A percentile compares a stretch with the other conserved stretches of the same genome.
phyloP scores from a whole-genome alignment of 2,329 filamentous ascomycete genomes.

The Xylariaceae sp. region DNA sequence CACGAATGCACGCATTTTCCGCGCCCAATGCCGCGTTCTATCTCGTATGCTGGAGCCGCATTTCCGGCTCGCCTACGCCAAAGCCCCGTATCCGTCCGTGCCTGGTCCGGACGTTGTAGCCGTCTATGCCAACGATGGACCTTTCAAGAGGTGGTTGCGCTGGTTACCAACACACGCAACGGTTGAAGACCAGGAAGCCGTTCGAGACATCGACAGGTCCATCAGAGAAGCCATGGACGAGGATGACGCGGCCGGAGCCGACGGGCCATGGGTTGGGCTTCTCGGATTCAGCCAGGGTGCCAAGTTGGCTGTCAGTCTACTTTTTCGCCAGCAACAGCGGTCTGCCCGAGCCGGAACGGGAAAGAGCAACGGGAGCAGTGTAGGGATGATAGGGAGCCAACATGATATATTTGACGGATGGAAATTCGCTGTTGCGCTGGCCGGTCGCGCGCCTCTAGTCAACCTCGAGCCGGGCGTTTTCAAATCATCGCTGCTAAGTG shows the following conservation, averaged over 20 bases:
- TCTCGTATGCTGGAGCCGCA: constrained; percentile 44
- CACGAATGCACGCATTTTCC: constrained; percentile 68
- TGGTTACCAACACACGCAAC: constrained; percentile 56
- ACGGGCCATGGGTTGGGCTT: constrained; percentile 57
- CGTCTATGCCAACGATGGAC: constrained; percentile 64
- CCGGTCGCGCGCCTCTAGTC: constrained; percentile 60
- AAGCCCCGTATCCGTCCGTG: constrained; percentile 63
- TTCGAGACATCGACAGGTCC: constrained; percentile 39
- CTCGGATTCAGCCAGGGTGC: constrained; percentile 68
- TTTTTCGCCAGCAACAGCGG: constrained; percentile 60
- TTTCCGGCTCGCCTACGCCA: constrained; percentile 71
- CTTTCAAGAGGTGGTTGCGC: constrained; percentile 62
- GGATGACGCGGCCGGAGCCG: constrained; percentile 49
- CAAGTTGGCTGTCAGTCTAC: constrained; percentile 57
- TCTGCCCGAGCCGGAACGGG: constrained; percentile 2
- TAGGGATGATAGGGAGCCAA: constrained; percentile 5
- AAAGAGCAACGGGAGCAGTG: not conserved
- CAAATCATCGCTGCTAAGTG: constrained; percentile 27
- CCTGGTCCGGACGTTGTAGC: constrained; percentile 61
- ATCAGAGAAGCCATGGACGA: constrained; percentile 47
- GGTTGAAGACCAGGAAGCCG: constrained; percentile 41
- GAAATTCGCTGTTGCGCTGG: constrained; percentile 61
- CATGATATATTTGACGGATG: constrained; percentile 40
- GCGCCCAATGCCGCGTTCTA: constrained; percentile 61
- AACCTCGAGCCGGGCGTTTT: constrained; percentile 42